Base-by-base conservation (phyloP, 371 early-diverging fungal species). In the Apophysomyces elegans region DNA sequence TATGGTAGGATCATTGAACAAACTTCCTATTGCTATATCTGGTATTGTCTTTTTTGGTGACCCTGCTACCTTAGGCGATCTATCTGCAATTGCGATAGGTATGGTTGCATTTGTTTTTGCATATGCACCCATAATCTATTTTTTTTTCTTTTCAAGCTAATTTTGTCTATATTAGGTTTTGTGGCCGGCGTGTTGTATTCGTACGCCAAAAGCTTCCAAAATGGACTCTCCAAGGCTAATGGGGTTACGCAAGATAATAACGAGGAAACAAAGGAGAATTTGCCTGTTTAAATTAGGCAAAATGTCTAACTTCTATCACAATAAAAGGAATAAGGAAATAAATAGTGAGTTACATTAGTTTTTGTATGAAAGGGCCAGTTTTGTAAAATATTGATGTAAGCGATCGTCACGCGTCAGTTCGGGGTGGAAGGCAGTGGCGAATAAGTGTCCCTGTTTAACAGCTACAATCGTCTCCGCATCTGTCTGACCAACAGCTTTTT, bases 1-100 rank as follows among this genome's bases (percentile, higher is more conserved):
- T 58, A 99, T 99, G 99, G 94, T 96, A 16, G 99, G 99, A 14
- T 98, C 99, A 9, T 87, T 99, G 43, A 99, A 99, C 83, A 99
- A 99, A 74, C 83, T 99, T 36, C 96, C 99, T 7, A 93, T 99
- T 58, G 95, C 99, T 18, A 82, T 96, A 38, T 91, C 94, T 60
- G 99, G 99, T 37, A 96, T 99, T 81, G 59, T 99, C n/a, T 96
- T 97, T 79, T 94, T 98, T 78, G 88, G 88, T 46, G 97, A 94
- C 68, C 90, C 92, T 16, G 90, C 93, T 26, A 93, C 95, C 0
- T 73, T 88, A 45, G 94, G 90, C 16, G 89, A 90, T 62, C 86
- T 97, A 37, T 72, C 87, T 32, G 95, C 95, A 7, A 93, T 98
- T 26, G 41, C 90, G 63, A 86, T 96, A 65, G 83, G 81, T 73